Evolutionary conservation across 352 stramenopile genomes (phyloP), one percentile per base, ranked within the genome.

Genomic region (Globisporangium lucens): DNA sequence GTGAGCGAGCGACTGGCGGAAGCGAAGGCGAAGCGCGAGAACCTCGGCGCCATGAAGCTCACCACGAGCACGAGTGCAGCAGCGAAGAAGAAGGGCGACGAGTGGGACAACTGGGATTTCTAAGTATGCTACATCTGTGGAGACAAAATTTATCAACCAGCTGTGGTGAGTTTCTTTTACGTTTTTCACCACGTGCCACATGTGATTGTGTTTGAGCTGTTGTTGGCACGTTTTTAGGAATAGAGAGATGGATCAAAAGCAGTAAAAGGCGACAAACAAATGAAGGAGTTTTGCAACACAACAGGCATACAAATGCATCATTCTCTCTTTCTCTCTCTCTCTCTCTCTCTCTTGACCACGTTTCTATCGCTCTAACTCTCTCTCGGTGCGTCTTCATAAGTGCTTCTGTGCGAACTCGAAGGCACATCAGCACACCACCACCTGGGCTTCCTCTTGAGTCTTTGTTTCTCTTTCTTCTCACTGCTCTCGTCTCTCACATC

Each of bases 51-150:
- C 2, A 90, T 91, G 79, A 93, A 91, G 65, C 71, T 93, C 20
- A 65, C 71, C 52, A 60, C 79, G 17, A 60, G 66, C 1, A 27
- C 49, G 43, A 22, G 43, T 51, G 43, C 47, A 5, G 20, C 66
- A n/a, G 69, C 65, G 49, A 73, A 69, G 41, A 89, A 89, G 66
- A 77, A 75, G 67, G 76, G 76, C 27, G 83, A 93, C 65, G 80
- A 93, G 61, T 93, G 85, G 85, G 78, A 86, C 65, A 89, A 91
- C 63, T 93, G 85, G 85, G 80, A 91, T 67, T 93, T 93, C 60
- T 93, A 85, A 46, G 38, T 22, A 15, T 33, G 22, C 17, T 64
- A 10, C 20, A 51, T 62, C 17, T 4, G 9, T 20, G 6, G 17
- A 51, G 6, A 51, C 17, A 22, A 51, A 8, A 30, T 6, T 30